Evolutionary conservation across 2,329 filamentous ascomycete genomes (phyloP).

Genomic region (Alternaria sp.): DNA sequence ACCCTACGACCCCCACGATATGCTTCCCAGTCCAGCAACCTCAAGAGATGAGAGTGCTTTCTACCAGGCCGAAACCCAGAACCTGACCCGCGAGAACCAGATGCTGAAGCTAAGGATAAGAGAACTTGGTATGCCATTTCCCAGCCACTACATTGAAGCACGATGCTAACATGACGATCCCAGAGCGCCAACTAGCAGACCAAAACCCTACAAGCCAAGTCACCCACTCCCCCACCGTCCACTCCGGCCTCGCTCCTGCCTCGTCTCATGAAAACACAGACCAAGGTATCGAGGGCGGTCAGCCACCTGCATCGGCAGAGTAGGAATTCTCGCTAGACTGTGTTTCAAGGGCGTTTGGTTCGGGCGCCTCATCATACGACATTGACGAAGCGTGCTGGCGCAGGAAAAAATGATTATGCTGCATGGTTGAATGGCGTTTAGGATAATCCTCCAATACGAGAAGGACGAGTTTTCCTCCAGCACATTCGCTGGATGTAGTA

Average conservation of each 20-base stretch:
- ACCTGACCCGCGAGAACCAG: slow-evolving; percentile 78
- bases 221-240: slow-evolving; percentile 38
- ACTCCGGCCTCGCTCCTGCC: slow-evolving; percentile 35
- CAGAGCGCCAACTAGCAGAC: slow-evolving; percentile 46
- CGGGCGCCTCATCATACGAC: background rate
- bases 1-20: slow-evolving; percentile 63
- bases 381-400: slow-evolving; percentile 2
- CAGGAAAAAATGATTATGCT: background rate
- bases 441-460: background rate
- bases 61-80: slow-evolving; percentile 83
- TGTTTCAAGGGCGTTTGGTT: slow-evolving; percentile 2
- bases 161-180: slow-evolving; percentile 1
- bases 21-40: slow-evolving; percentile 58
- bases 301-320: slow-evolving; percentile 4
- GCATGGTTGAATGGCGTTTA: background rate
- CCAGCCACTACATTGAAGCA: background rate
- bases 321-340: background rate
- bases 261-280: slow-evolving; percentile 21
- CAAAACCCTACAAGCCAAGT: slow-evolving; percentile 39
- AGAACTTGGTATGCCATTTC: slow-evolving; percentile 65
- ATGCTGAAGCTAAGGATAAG: slow-evolving; percentile 78
- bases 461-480: background rate
- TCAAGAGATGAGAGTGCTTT: slow-evolving; percentile 74
- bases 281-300: background rate
- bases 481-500: background rate